Base-by-base conservation (phyloP, 345 rosid species). In the Brassica rapa region DNA sequence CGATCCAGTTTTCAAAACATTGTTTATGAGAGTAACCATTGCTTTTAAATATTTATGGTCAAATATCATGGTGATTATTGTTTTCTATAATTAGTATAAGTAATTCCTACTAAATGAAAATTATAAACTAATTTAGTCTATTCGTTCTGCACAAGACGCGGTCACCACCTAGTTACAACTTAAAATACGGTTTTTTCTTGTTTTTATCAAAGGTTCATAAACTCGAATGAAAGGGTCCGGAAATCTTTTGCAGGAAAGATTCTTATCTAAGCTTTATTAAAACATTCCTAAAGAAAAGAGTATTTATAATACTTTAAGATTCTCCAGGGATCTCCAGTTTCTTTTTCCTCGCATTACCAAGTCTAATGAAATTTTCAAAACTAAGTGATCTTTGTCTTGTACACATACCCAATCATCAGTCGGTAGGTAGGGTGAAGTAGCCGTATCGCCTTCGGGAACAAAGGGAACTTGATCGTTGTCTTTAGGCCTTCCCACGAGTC, bases 371-470 rank as follows among this genome's bases (percentile, higher is more conserved):
- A 27, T 27, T 62, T 29, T 62, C 7, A 62, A 30, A 29, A 62
- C 37, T 14, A 62, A 25, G 35, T 63, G 30, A 43, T 67, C 32
- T 39, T 67, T 39, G 53, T 56, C 21, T 5, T 19, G 16, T 32
- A 4, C 29, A 61, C 74, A 62, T 70, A 77, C 81, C 81, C 75
- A 64, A 71, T 71, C 76, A 12, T 71, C 72, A 9, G 71, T 71
- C 8, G 81, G 76, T 56, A 80, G 39, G 59, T 77, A 80, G 0
- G 86, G 86, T 0, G 86, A 83, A 27, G 68, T 53, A 1, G 86
- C 86, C 12, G 69, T 68, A 12, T 72, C 66, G 16, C 60, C 69
- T 5, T 30, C 1, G 39, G 77, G 65, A 60, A 66, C n/a, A 15
- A 57, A 24, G 4, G 65, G 55, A 32, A 66, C 66, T 68, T 71